Percentiles rank a stretch among this genome's conserved stretches.
Evolutionary conservation across 2,329 filamentous ascomycete genomes (phyloP).

Genomic region (Sordariomycetes sp.): DNA sequence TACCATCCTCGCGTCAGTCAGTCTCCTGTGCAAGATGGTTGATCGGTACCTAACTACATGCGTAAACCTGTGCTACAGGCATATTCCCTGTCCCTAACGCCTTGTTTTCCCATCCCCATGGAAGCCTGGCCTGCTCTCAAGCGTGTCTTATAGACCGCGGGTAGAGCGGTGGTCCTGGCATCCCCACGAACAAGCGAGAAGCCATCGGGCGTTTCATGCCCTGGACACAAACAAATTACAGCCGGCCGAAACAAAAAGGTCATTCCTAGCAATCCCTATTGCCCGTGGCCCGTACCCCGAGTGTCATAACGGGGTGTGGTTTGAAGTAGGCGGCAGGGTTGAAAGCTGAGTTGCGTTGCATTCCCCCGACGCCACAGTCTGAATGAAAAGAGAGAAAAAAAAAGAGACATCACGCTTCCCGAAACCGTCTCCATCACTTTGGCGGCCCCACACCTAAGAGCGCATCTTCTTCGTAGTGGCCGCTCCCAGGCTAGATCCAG

Average conservation of each 20-base stretch:
- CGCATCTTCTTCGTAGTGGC: slow-evolving; percentile 23
- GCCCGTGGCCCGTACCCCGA: not conserved
- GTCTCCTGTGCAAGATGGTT: not conserved
- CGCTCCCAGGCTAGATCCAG: slow-evolving; percentile 19
- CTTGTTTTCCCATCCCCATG: too few species aligned
- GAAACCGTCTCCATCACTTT: not conserved
- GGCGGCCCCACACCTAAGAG: slow-evolving; percentile 11
- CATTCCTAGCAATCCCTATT: not conserved
- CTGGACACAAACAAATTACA: not conserved
- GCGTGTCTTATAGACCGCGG: too few species aligned
- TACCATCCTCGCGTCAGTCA: not conserved
- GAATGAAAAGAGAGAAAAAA: not conserved
- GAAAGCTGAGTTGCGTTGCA: not conserved
- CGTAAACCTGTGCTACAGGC: not conserved
- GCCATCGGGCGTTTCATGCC: not conserved
- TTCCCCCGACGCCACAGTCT: not conserved
- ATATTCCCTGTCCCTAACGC: not conserved
- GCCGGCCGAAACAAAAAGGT: not conserved
- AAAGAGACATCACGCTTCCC: not conserved
- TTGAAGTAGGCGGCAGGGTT: not conserved
- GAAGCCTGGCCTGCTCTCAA: too few species aligned
- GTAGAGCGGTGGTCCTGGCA: too few species aligned
- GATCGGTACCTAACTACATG: not conserved
- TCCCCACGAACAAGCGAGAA: not conserved
- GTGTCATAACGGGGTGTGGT: not conserved